Percentiles rank a stretch among this genome's conserved stretches.
These are phyloP conservation scores for Termitomyces sp. DNA, from an alignment of 768 basidiomycete species.

Conservation along the genomic window DNA sequence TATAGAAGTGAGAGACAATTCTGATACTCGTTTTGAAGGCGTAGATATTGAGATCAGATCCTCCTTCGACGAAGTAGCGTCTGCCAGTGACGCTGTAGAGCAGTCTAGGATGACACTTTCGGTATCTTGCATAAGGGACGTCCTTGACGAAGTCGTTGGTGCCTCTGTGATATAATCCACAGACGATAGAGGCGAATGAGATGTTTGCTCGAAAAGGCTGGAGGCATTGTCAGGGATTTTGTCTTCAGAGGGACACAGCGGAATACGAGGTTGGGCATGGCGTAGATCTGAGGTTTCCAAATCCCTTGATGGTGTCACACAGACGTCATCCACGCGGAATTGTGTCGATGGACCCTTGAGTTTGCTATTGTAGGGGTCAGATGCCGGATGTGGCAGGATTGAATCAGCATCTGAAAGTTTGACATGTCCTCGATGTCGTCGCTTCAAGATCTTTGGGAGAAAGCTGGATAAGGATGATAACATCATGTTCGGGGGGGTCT, in stretches of 20 bases:
- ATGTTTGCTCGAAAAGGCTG: neutral
- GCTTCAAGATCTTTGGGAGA: neutral
- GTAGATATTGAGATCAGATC: neutral
- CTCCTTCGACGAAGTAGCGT: neutral
- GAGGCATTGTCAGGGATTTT: no score
- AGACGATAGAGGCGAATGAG: neutral
- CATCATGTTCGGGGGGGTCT: neutral
- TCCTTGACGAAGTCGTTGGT: neutral
- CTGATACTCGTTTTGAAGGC: neutral
- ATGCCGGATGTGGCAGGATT: neutral
- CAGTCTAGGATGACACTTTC: neutral
- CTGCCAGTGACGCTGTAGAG: neutral
- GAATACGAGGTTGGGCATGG: neutral
- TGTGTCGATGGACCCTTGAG: neutral
- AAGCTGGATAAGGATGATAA: neutral
- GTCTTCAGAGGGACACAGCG: neutral
- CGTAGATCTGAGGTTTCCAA: neutral
- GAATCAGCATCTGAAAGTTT: neutral
- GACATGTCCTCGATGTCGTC: neutral
- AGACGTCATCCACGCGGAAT: neutral
- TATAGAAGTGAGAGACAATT: neutral
- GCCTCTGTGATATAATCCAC: neutral
- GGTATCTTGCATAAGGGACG: neutral
- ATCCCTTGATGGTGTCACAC: neutral
- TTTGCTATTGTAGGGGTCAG: neutral